Evolutionary conservation across 257 asterid genomes (phyloP).

Genomic region (Nicotiana undulata): DNA sequence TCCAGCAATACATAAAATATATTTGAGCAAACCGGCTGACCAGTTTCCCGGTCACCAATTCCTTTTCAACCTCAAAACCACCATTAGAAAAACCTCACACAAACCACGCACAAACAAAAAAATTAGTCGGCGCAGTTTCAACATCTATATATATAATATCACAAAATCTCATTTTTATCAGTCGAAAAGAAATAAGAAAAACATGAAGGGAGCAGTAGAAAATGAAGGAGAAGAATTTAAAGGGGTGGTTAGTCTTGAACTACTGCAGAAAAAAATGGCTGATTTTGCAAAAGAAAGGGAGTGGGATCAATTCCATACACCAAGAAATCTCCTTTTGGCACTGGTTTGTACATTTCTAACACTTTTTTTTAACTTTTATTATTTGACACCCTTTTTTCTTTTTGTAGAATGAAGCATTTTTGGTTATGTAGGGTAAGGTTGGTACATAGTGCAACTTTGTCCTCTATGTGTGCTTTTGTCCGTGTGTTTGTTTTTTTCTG

Average conservation of each 20-base stretch:
- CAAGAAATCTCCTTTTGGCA: constrained; percentile 53
- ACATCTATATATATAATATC: neutral
- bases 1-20: neutral
- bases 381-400: neutral
- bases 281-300: constrained; percentile 49
- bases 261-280: constrained; percentile 38
- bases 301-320: constrained; percentile 57
- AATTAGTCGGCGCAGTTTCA: neutral
- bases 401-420: neutral
- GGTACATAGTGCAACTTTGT: neutral
- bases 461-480: neutral
- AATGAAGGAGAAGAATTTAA: neutral
- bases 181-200: neutral
- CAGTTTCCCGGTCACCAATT: neutral
- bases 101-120: neutral
- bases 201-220: constrained; percentile 1
- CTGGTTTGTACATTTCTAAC: constrained; percentile 24
- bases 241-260: constrained; percentile 27
- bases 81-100: neutral
- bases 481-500: neutral
- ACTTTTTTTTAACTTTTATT: neutral
- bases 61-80: neutral
- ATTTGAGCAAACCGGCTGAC: neutral
- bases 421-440: neutral
- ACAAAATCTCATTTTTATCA: neutral